phyloP scores from a whole-genome alignment of 2,329 filamentous ascomycete genomes.

The Myrmaecium sp. region DNA sequence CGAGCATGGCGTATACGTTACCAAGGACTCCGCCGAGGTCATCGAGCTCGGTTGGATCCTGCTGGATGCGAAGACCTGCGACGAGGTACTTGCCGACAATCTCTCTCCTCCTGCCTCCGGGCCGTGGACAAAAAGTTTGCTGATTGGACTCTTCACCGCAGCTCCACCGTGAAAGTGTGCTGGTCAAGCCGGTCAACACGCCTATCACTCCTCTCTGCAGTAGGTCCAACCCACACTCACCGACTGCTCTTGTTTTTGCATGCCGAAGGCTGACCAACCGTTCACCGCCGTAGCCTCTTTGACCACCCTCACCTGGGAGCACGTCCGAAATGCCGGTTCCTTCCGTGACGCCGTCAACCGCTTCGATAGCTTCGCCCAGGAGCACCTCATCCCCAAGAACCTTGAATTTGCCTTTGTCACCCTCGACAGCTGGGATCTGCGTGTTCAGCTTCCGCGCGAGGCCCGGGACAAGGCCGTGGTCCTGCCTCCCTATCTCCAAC shows the following conservation, averaged over 20 bases:
- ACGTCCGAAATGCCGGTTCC: slow-evolving; percentile 90
- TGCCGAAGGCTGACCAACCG: slow-evolving; percentile 7
- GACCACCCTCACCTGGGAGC: slow-evolving; percentile 96
- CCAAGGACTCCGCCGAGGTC: slow-evolving; percentile 96
- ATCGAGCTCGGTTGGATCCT: slow-evolving; percentile 99
- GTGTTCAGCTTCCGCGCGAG: slow-evolving; percentile 92
- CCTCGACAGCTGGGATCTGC: slow-evolving; percentile 93
- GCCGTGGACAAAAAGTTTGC: slow-evolving; percentile 9
- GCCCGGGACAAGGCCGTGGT: slow-evolving; percentile 97
- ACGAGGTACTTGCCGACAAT: slow-evolving; percentile 48
- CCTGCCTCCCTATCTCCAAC: slow-evolving; percentile 88
- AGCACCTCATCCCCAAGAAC: slow-evolving; percentile 80
- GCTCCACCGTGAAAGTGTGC: slow-evolving; percentile 87
- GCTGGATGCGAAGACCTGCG: slow-evolving; percentile 75
- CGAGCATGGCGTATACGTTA: slow-evolving; percentile 97
- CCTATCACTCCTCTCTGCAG: slow-evolving; percentile 97
- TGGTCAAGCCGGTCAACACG: slow-evolving; percentile 97
- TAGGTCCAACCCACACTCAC: slow-evolving; percentile 36
- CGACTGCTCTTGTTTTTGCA: not conserved
- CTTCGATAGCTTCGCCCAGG: slow-evolving; percentile 84
- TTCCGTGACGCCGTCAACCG: slow-evolving; percentile 94
- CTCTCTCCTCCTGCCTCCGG: slow-evolving; percentile 5
- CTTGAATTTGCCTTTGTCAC: slow-evolving; percentile 97
- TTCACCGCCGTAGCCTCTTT: slow-evolving; percentile 56
- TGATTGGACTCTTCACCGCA: slow-evolving; percentile 28